A percentile compares a stretch with the other conserved stretches of the same genome.
These are phyloP conservation scores for Cercophora scortea DNA, from an alignment of 495 filamentous ascomycete genomes.

Conservation along the genomic window DNA sequence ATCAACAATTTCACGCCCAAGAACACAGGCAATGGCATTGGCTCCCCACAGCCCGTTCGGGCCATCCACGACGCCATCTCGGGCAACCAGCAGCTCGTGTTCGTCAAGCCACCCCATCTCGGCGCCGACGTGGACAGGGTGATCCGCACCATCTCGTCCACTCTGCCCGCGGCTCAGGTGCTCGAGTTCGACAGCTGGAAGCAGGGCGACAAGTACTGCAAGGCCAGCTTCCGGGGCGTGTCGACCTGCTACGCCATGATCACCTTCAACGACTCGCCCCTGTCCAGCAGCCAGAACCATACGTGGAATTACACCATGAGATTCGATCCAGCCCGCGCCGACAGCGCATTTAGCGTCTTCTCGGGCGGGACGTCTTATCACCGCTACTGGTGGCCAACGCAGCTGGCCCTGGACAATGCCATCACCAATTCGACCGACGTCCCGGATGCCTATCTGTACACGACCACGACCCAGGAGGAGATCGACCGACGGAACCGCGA, in stretches of 20 bases:
- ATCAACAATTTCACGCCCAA: slow-evolving; percentile 28
- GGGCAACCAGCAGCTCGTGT: slow-evolving; percentile 7
- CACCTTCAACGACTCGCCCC: slow-evolving; percentile 12
- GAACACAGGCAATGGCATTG: slow-evolving; percentile 2
- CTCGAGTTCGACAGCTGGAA: not conserved
- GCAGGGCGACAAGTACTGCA: slow-evolving; percentile 1
- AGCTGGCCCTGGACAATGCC: slow-evolving; percentile 16
- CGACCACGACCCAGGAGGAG: not conserved
- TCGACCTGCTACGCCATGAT: slow-evolving; percentile 13
- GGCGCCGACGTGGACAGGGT: slow-evolving; percentile 12
- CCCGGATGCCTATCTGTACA: slow-evolving; percentile 2
- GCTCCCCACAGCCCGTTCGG: slow-evolving; percentile 2
- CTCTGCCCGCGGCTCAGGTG: slow-evolving; percentile 2
- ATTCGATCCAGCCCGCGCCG: slow-evolving; percentile 4
- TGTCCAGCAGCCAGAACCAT: slow-evolving; percentile 1
- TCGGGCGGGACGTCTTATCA: slow-evolving; percentile 1
- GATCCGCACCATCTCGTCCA: slow-evolving; percentile 3
- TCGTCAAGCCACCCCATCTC: slow-evolving; percentile 4
- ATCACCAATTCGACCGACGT: slow-evolving; percentile 9
- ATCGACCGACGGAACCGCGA: not conserved
- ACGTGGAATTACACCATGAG: slow-evolving; percentile 16
- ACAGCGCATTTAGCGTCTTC: not conserved
- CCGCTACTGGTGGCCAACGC: slow-evolving; percentile 5
- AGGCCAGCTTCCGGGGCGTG: slow-evolving; percentile 5
- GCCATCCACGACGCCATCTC: slow-evolving; percentile 7